A percentile compares a stretch with the other conserved stretches of the same genome.
These are phyloP conservation scores for Exophiala sideris DNA, from an alignment of 2,329 filamentous ascomycete genomes.

Conservation along the genomic window DNA sequence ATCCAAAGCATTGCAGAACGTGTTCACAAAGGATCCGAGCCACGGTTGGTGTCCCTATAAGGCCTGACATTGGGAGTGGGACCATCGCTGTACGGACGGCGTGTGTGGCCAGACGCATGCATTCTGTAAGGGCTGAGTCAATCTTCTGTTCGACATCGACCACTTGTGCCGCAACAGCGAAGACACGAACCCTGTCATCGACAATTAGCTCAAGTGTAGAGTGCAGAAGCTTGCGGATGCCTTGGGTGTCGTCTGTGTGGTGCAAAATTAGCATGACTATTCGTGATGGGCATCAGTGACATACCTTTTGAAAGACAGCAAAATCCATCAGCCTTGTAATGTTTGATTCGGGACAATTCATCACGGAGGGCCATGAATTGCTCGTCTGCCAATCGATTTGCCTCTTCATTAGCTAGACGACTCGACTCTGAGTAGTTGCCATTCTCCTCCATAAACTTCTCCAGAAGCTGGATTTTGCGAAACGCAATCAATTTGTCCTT, in stretches of 20 bases:
- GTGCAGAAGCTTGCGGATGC: conserved; percentile 31
- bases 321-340: conserved; percentile 28
- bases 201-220: conserved; percentile 33
- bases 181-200: conserved; percentile 34
- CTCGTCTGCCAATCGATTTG: conserved; percentile 21
- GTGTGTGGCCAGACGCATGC: conserved; percentile 32
- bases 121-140: conserved; percentile 34
- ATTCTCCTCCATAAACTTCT: conserved; percentile 24
- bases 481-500: conserved; percentile 35
- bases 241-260: conserved; percentile 30
- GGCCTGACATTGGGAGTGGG: conserved; percentile 27
- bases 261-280: conserved; percentile 2
- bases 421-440: conserved; percentile 29
- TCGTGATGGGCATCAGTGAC: not conserved
- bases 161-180: conserved; percentile 36
- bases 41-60: conserved; percentile 27
- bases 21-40: conserved; percentile 28
- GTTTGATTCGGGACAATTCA: conserved; percentile 24
- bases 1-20: conserved; percentile 27
- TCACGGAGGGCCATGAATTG: conserved; percentile 24
- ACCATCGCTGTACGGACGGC: conserved; percentile 31
- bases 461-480: conserved; percentile 24
- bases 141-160: conserved; percentile 36
- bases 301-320: conserved; percentile 27
- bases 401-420: conserved; percentile 26